Base-by-base conservation (phyloP, 345 rosid genomes). In the Salix purpurea region DNA sequence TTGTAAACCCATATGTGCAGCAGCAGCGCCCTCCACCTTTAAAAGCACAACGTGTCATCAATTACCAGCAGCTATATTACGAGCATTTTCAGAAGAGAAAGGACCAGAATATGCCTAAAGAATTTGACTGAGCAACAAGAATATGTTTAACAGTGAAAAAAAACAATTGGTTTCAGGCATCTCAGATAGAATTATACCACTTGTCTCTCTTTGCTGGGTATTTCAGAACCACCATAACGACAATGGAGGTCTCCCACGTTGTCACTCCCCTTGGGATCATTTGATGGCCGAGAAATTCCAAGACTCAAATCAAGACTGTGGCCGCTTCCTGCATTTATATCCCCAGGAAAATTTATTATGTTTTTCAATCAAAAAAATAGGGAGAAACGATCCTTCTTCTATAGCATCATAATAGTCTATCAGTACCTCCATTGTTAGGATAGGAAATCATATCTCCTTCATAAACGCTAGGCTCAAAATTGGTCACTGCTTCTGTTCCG, bases 391-490 rank as follows among this genome's bases (percentile, higher is more conserved):
- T 1, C 9, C 4, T 6, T 36, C 19, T 34, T 34, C 36, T 12
- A 23, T 65, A 71, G 37, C 7, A 70, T 14, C 7, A 15, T 37
- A 37, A 50, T 26, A 24, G 32, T 66, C 37, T 15, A 34, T 67
- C 70, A 69, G 40, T 83, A 92, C 99, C 97, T 88, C 86, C 83
- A 61, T 78, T 78, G 44, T 72, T 80, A 74, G 83, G 71, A 78
- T 80, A 87, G 32, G 83, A 75, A 74, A 66, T 69, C 54, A 72
- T 86, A 68, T 88, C 89, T 61, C 92, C 88, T 73, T 89, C 86
- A 83, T 88, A 89, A 56, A 87, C 69, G 70, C 90, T 84, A 16
- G 89, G 79, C 78, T 91, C 78, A 50, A 81, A 77, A 64, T 73
- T 81, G 48, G 80, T 76, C n/a, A 67, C 80, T 5, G 80, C 84